Evolutionary conservation across 768 basidiomycete genomes (phyloP).

Genomic region (Terana coerulea): DNA sequence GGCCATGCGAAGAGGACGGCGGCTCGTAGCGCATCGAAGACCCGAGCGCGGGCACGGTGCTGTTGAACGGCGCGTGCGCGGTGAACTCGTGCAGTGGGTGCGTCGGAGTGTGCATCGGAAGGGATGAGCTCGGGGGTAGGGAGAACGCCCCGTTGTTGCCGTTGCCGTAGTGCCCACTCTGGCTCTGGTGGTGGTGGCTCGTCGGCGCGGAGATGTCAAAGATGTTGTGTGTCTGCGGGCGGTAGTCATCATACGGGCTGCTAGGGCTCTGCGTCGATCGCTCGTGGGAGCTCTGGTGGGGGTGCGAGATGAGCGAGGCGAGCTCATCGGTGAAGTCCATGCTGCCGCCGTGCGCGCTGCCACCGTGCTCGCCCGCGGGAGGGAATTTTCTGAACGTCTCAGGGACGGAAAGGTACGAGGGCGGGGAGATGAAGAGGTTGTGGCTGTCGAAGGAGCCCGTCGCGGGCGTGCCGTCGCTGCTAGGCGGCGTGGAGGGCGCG

Average conservation of each 20-base stretch:
- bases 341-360: slow-evolving; percentile 3
- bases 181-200: slow-evolving; percentile 30
- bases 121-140: slow-evolving; percentile 11
- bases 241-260: slow-evolving; percentile 28
- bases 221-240: slow-evolving; percentile 48
- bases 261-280: slow-evolving; percentile 37
- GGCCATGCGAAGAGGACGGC: slow-evolving; percentile 18
- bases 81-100: slow-evolving; percentile 27
- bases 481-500: slow-evolving; percentile 14
- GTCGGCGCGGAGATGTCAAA: slow-evolving; percentile 57
- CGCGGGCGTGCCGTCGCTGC: slow-evolving; percentile 15
- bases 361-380: slow-evolving; percentile 21
- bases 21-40: slow-evolving; percentile 34
- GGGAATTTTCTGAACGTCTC: slow-evolving; percentile 56
- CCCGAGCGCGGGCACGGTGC: slow-evolving; percentile 31
- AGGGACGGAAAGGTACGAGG: slow-evolving; percentile 41
- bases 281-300: slow-evolving; percentile 35
- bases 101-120: slow-evolving; percentile 11
- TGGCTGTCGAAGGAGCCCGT: slow-evolving; percentile 27
- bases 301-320: slow-evolving; percentile 46
- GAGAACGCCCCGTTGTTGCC: slow-evolving; percentile 18
- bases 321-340: slow-evolving; percentile 72
- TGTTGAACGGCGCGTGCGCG: slow-evolving; percentile 31
- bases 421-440: slow-evolving; percentile 43
- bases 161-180: slow-evolving; percentile 12